Conservation (phyloP, 306 rosid genomes). For the Acacia confusa region DNA sequence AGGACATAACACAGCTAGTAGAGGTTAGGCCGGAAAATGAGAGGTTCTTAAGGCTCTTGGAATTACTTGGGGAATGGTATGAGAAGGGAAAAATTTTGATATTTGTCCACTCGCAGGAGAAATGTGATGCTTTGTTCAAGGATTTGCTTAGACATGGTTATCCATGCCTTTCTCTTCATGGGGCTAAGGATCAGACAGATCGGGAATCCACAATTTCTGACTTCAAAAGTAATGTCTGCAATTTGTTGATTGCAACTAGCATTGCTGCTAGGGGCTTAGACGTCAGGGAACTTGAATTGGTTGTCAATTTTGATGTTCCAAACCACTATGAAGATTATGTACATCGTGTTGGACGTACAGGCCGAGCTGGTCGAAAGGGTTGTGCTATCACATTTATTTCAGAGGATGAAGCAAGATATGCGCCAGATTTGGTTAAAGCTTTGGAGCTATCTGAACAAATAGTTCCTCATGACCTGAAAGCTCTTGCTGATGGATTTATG, state of each 20-base stretch:
- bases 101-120: constrained; percentile 91
- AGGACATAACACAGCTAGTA: constrained; percentile 79
- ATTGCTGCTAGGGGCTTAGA: constrained; percentile 92
- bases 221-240: constrained; percentile 88
- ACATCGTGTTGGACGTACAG: constrained; percentile 95
- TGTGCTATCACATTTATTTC: constrained; percentile 89
- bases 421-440: constrained; percentile 87
- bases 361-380: constrained; percentile 94
- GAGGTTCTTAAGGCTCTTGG: constrained; percentile 81
- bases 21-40: constrained; percentile 84
- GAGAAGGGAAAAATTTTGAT: constrained; percentile 90
- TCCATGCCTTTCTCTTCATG: constrained; percentile 91
- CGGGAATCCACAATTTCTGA: constrained; percentile 92
- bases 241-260: constrained; percentile 81
- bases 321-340: constrained; percentile 98
- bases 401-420: constrained; percentile 85
- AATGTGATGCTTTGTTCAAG: constrained; percentile 83
- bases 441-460: constrained; percentile 89
- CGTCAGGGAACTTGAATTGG: constrained; percentile 95
- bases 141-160: constrained; percentile 86
- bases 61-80: constrained; percentile 89
- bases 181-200: constrained; percentile 92
- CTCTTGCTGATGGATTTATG: constrained; percentile 78
- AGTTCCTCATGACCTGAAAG: constrained; percentile 84
- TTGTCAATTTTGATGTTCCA: constrained; percentile 83